Base-by-base conservation (phyloP, 352 stramenopile genomes). In the Peronospora farinosa region DNA sequence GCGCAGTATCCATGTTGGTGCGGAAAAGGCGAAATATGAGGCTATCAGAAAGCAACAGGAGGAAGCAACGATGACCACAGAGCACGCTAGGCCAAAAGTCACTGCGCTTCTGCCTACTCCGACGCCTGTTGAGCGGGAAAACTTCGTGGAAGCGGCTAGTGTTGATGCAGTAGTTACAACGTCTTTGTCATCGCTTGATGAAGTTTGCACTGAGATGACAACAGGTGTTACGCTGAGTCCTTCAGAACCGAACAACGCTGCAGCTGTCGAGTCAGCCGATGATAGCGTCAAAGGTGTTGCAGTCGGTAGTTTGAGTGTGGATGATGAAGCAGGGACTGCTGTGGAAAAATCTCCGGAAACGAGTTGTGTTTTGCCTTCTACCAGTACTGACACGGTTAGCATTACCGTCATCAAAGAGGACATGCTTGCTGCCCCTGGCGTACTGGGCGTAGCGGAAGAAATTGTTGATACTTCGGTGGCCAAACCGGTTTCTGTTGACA, bases 1-100 rank as follows among this genome's bases (percentile, higher is more conserved):
- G 17, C 65, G 57, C 12, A 74, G 61, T 27, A 33, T 74, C 19
- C 54, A 60, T 28, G 65, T 74, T 10, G 52, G 54, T 21, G 51
- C 64, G 15, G 66, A 72, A 38, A 76, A 76, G 51, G 60, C 63
- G 21, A 46, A 46, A 25, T 46, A 23, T 36, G 40, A 46, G 23
- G 23, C 40, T 17, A 25, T 67, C 2, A 59, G 48, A 12, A 72
- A 66, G 36, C 47, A 68, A 12, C 53, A 63, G n/a, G 43, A 56
- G 9, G 59, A 61, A 40, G 46, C 27, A n/a, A 49, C 62, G 0
- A 60, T 56, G 36, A 23, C 37, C 8, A 41, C 41, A 16, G 58
- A 59, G 19, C 40, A 62, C 13, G 15, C 46, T 1, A 71, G 65
- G 23, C 11, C 17, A 21, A 67, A 67, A 33, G 49, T 60, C n/a